These are phyloP conservation scores for Logfia minima DNA, from an alignment of 129 eudicot species.

Conservation along the genomic window DNA sequence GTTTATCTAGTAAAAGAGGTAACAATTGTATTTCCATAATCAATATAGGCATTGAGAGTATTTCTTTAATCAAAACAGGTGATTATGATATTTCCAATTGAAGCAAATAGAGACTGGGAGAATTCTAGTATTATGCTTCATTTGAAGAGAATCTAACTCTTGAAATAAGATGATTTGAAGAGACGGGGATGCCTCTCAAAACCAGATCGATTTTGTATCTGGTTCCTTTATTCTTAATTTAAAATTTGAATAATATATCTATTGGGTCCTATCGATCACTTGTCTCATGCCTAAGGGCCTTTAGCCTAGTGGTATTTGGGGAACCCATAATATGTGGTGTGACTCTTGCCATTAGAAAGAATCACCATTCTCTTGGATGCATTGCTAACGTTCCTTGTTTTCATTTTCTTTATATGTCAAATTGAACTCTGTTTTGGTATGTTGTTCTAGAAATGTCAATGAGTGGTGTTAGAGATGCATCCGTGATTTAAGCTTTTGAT, in stretches of 20 bases:
- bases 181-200: neutral
- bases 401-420: neutral
- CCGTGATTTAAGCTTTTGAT: neutral
- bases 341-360: too few relatives aligned
- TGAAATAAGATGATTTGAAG: neutral
- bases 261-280: too few relatives aligned
- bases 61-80: neutral
- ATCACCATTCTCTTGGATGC: neutral
- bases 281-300: too few relatives aligned
- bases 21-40: neutral
- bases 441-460: neutral
- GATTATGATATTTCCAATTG: neutral
- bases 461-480: neutral
- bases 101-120: neutral
- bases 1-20: neutral
- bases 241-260: too few relatives aligned
- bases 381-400: neutral
- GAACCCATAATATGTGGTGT: too few relatives aligned
- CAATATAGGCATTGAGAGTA: neutral
- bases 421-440: neutral
- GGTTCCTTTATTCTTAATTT: too few relatives aligned
- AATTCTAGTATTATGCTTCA: neutral
- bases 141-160: slow-evolving; percentile 6
- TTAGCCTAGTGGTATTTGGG: too few relatives aligned
- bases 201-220: neutral